Evolutionary conservation across 805 yeast species (phyloP), one percentile per base, ranked within the genome.

Genomic region (Candida nanaspora): DNA sequence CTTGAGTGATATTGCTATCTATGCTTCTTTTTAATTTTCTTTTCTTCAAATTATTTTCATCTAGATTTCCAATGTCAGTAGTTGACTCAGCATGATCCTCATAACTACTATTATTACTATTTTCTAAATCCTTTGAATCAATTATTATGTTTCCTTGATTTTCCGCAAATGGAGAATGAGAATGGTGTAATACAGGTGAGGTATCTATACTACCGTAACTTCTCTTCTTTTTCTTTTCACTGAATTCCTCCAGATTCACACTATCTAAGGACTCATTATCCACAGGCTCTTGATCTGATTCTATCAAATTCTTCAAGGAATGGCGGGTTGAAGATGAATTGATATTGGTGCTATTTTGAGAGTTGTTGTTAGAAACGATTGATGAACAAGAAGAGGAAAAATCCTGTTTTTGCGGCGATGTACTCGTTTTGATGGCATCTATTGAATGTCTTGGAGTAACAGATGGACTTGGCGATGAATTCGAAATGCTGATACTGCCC

Each of bases 191-290:
- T 3, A 13, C 22, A 18, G 34, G 13, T 15, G 34, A 5, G 14
- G 5, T 18, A 31, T 30, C 16, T 13, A 16, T 11, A 16, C 18
- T 30, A 16, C 19, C 34, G 4, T 20, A 11, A 23, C 29, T 20
- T 33, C 35, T 34, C 37, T 34, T 34, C 11, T 25, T 34, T 21
- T 3, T 34, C 28, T 34, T 22, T 34, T 16, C 23, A 34, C 23
- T 22, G 18, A 18, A 34, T 23, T 34, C 37, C 15, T 34, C 29
- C 14, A 34, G 16, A 8, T 25, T 9, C 3, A 7, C 5, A 8
- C 8, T 15, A 34, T 34, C 37, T 3, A 34, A 11, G 16, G 7
- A 7, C n/a, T 34, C 37, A 15, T 23, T 20, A 5, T 33, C 35
- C 4, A 33, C 9, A 13, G 8, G 16, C n/a, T 31, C 34, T 7